phyloP scores from a whole-genome alignment of 2,329 filamentous ascomycete genomes.

The Fusarium graminum region DNA sequence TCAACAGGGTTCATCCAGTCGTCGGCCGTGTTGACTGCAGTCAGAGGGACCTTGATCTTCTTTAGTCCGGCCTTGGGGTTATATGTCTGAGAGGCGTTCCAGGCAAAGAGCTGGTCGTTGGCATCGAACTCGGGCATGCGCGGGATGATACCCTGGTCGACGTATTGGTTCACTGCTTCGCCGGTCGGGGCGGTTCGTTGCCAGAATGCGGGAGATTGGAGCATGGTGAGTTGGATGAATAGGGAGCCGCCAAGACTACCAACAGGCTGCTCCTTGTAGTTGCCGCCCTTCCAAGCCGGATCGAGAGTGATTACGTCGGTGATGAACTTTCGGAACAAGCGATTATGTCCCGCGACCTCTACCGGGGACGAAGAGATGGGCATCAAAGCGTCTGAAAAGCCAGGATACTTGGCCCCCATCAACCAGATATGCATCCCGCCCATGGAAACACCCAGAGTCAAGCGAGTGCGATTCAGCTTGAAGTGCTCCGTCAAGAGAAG shows the following conservation, averaged over 20 bases:
- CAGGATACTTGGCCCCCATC: slow-evolving; percentile 4
- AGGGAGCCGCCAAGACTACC: slow-evolving; percentile 15
- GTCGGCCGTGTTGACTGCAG: slow-evolving; percentile 31
- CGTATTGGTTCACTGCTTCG: slow-evolving; percentile 8
- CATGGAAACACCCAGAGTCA: slow-evolving; percentile 28
- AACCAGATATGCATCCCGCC: slow-evolving; percentile 38
- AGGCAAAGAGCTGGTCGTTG: slow-evolving; percentile 31
- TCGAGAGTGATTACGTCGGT: slow-evolving; percentile 25
- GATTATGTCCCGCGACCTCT: slow-evolving; percentile 28
- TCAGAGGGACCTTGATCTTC: slow-evolving; percentile 24
- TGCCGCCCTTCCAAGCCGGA: slow-evolving; percentile 17
- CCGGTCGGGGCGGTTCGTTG: slow-evolving; percentile 19
- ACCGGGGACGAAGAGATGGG: slow-evolving; percentile 21
- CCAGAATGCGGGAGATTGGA: slow-evolving; percentile 26
- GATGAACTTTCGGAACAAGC: slow-evolving; percentile 28
- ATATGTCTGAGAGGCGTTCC: slow-evolving; percentile 24
- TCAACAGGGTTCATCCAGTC: slow-evolving; percentile 29
- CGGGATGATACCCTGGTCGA: slow-evolving; percentile 17
- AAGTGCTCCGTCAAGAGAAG: slow-evolving; percentile 13
- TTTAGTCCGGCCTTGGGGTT: slow-evolving; percentile 10
- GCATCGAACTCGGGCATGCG: slow-evolving; percentile 6
- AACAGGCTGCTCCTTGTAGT: slow-evolving; percentile 13
- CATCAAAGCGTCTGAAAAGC: slow-evolving; percentile 27
- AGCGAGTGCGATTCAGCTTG: slow-evolving; percentile 5
- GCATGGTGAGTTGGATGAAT: slow-evolving; percentile 24